Conservation (phyloP, 192 early-diverging fungal species). For the Polychytrium aggregatum region DNA sequence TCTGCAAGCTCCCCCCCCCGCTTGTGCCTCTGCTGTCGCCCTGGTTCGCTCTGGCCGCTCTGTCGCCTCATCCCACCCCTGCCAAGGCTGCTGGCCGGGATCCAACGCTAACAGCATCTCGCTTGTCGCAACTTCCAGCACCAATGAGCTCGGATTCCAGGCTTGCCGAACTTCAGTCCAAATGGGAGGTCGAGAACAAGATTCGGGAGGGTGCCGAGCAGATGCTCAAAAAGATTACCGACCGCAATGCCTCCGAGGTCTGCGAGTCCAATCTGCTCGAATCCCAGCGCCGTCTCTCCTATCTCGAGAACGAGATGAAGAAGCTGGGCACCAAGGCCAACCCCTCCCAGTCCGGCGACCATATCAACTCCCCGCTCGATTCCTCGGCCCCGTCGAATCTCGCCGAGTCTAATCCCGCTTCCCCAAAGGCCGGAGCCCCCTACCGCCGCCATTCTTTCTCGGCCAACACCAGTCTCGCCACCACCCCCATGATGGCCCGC, state of each 20-base stretch:
- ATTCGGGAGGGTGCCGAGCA: conserved; percentile 60
- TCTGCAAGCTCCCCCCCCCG: no score
- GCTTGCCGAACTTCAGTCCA: conserved; percentile 56
- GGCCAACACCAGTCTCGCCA: no score
- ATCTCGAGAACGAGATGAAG: conserved; percentile 18
- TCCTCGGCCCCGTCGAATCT: no score
- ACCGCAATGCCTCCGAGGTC: conserved; percentile 57
- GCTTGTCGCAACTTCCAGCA: no score
- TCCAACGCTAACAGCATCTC: no score
- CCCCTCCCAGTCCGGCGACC: not conserved
- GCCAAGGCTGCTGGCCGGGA: no score
- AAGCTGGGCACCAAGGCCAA: conserved; percentile 12
- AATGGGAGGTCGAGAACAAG: conserved; percentile 62
- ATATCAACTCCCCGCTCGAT: conserved; percentile 2
- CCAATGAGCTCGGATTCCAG: conserved; percentile 49
- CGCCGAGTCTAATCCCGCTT: no score
- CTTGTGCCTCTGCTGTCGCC: no score
- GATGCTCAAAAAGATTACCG: conserved; percentile 59
- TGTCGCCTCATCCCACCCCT: no score
- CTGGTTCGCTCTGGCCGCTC: no score
- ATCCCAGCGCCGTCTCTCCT: conserved; percentile 24
- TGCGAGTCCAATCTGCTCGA: conserved; percentile 50
- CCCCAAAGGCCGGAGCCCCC: not conserved
- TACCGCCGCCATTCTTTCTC: no score
- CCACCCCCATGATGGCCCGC: no score